Conservation (phyloP, 371 early-diverging fungal genomes). For the Circinella umbellata region DNA sequence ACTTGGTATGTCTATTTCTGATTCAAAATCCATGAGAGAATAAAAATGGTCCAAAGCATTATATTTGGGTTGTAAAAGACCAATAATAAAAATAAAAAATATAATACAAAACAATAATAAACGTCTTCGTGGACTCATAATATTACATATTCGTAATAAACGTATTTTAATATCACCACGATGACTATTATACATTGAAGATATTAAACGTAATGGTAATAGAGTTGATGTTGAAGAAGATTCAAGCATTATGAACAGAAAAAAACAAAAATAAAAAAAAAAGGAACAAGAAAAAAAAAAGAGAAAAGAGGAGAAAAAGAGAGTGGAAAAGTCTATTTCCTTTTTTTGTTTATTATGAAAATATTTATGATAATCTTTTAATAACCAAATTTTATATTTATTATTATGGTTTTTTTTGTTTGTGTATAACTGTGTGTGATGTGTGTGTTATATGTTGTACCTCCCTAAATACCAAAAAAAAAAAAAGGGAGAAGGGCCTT, state of each 20-base stretch:
- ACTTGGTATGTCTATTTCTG: slow-evolving; percentile 1
- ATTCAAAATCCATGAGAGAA: not conserved
- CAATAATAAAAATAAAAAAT: not conserved
- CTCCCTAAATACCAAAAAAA: too few relatives aligned
- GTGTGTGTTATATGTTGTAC: too few relatives aligned
- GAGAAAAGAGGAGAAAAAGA: slow-evolving; percentile 2
- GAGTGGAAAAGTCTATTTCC: not conserved
- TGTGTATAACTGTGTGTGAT: too few relatives aligned
- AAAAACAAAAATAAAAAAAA: slow-evolving; percentile 1
- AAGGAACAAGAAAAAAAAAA: not conserved
- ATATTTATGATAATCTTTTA: too few relatives aligned
- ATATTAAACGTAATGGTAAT: not conserved
- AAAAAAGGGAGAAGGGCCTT: slow-evolving; percentile 1
- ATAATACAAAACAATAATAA: not conserved
- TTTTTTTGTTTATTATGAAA: too few relatives aligned
- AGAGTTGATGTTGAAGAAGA: not conserved
- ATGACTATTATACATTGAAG: not conserved
- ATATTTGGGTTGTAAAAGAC: slow-evolving; percentile 6
- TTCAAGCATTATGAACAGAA: not conserved
- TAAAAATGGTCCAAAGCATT: not conserved
- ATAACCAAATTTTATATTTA: too few relatives aligned
- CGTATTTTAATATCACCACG: not conserved
- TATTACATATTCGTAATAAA: slow-evolving; percentile 10
- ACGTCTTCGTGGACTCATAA: not conserved
- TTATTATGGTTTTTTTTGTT: too few relatives aligned